Percentiles rank a stretch among this genome's conserved stretches.
Evolutionary conservation across 2,329 filamentous ascomycete species (phyloP).

Genomic region (Fusarium sp.): DNA sequence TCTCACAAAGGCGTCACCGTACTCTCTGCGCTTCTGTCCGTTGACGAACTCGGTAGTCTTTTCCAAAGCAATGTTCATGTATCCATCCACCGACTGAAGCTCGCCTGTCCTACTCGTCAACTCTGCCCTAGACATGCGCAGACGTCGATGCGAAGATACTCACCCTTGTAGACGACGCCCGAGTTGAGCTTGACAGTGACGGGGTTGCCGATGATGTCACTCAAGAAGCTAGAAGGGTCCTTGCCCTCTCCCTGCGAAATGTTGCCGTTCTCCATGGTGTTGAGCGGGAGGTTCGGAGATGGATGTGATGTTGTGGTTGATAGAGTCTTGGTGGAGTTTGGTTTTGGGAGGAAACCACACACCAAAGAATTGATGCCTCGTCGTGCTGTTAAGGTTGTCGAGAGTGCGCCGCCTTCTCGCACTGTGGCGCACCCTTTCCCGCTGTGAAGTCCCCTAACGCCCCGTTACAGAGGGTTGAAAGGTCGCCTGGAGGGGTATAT

Average conservation of each 20-base stretch:
- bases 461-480: conserved; percentile 29
- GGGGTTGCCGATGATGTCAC: conserved; percentile 92
- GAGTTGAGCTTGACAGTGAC: conserved; percentile 99
- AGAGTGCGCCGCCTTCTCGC: conserved; percentile 26
- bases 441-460: conserved; percentile 32
- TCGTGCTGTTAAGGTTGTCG: conserved; percentile 36
- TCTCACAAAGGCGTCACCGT: conserved; percentile 94
- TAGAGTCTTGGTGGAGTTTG: conserved; percentile 14
- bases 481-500: conserved; percentile 28
- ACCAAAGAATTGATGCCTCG: conserved; percentile 26
- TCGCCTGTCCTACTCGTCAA: conserved; percentile 71
- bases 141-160: conserved; percentile 34
- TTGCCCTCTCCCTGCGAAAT: conserved; percentile 77
- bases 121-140: background rate
- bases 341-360: background rate
- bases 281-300: background rate
- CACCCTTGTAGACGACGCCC: conserved; percentile 98
- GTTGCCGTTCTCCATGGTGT: conserved; percentile 80
- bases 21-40: conserved; percentile 82
- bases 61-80: conserved; percentile 99
- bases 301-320: conserved; percentile 2
- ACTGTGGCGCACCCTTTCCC: conserved; percentile 33
- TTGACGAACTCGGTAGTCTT: conserved; percentile 94
- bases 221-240: conserved; percentile 92
- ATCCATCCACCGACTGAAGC: conserved; percentile 96